Base-by-base conservation (phyloP, 2,329 filamentous ascomycete species). In the Diplodia mutila region DNA sequence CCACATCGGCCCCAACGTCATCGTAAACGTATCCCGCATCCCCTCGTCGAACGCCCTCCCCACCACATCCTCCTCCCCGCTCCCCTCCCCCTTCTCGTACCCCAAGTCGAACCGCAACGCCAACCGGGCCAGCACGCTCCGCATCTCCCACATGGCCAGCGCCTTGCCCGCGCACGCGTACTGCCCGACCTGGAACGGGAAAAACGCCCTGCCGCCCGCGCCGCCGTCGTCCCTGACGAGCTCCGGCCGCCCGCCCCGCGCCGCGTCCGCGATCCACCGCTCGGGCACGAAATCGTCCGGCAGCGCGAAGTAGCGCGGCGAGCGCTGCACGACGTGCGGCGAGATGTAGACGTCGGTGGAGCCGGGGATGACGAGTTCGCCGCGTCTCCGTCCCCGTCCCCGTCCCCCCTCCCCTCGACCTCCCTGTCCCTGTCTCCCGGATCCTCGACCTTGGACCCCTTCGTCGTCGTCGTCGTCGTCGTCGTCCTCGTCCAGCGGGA, bases 61-160 rank as follows among this genome's bases (percentile, higher is more conserved):
- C 61, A 21, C 29, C 27, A n/a, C 51, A 68, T 78, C 75, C 57
- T 80, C 77, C 8, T 74, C 75, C 2, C 73, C 4, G 77, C 79
- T 3, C 14, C 14, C 14, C 57, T 80, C 77, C 8, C 73, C 75
- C 3, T 73, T 73, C 4, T 78, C 79, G 34, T 81, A 73, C n/a
- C 71, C 21, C 67, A 90, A 70, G 69, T 91, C 89, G 69, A 88
- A 91, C 72, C 87, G 68, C 70, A 82, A 90, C 69, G 91, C 74
- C 23, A 87, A 81, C 16, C 89, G 78, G 39, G 89, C 89, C 67
- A 91, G 75, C 3, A 88, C 86, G 7, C 86, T 85, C 59, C 81
- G 85, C 84, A 91, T 86, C 80, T 91, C 89, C 52, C 86, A 83
- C 72, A 91, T 90, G 2, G 89, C 89, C 55, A 91, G 77, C 0